Evolutionary conservation across 2,329 filamentous ascomycete species (phyloP), one percentile per base, ranked within the genome.

Genomic region (Ascosphaera acerosa): DNA sequence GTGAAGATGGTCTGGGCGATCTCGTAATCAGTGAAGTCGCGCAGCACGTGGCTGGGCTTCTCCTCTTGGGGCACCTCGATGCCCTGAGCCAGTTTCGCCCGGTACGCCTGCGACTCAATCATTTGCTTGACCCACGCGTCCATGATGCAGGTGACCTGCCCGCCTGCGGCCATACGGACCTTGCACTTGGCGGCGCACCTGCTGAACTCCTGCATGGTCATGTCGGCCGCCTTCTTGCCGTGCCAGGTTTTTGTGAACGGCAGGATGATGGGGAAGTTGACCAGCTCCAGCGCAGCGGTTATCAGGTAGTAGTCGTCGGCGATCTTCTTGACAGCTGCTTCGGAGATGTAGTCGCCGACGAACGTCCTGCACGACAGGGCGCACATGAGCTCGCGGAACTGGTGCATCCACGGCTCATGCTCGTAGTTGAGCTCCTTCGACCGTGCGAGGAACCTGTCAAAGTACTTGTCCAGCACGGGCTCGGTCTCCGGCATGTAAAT

Each of bases 231-330:
- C 59, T 82, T 89, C 65, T 92, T 91, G 44, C 84, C 87, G 47
- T 90, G 89, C 81, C 81, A 94, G 4, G 81, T 81, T 61, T 81
- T 84, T 49, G 82, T 92, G 61, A 68, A 94, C 23, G 84, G 84
- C 25, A 94, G 55, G 49, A 94, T 92, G 55, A 94, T 76, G 36
- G 87, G 84, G 61, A 94, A 91, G 61, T 94, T 94, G 61, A 97
- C 87, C 29, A 94, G 66, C 54, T 97, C 87, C 41, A 94, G 67
- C 15, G 87, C 87, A 35, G 76, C 84, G 10, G 87, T 94, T 49
- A 94, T 90, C 40, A 84, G 67, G 55, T 90, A 94, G 59, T 91
- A 97, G 55, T 94, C 82, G 53, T 91, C 76, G 37, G 84, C 76
- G 40, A 94, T 87, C 61, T 77, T 82, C 65, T 89, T 84, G 45